These are phyloP conservation scores for Leptographium lundbergii DNA, from an alignment of 2,329 filamentous ascomycete genomes.

Conservation along the genomic window DNA sequence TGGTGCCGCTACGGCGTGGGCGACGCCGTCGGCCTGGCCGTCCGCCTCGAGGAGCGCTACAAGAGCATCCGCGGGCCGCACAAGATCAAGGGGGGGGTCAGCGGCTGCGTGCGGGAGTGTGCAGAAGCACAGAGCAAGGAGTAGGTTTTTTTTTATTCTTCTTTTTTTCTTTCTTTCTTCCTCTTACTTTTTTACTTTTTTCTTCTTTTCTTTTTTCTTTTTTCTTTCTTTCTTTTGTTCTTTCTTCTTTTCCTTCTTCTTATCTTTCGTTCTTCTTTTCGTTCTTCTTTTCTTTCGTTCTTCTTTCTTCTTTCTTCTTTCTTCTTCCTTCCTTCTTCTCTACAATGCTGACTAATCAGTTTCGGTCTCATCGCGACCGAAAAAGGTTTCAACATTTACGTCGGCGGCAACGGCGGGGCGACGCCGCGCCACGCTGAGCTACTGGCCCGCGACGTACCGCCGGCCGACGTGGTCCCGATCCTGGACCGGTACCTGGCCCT, in stretches of 20 bases:
- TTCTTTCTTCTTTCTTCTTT: slow-evolving; percentile 7
- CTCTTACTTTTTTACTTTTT: slow-evolving; percentile 7
- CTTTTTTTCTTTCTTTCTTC: slow-evolving; percentile 7
- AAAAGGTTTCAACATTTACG: slow-evolving; percentile 87
- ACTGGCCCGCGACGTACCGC: slow-evolving; percentile 73
- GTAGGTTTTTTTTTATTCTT: slow-evolving; percentile 30
- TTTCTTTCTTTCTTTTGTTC: slow-evolving; percentile 7
- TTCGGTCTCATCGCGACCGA: slow-evolving; percentile 88
- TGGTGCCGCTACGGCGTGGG: slow-evolving; percentile 87
- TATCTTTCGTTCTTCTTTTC: slow-evolving; percentile 10
- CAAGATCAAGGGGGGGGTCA: slow-evolving; percentile 85
- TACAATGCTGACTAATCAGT: slow-evolving; percentile 25
- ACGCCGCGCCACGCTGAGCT: slow-evolving; percentile 74
- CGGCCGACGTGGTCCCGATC: slow-evolving; percentile 69
- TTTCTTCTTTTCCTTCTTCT: slow-evolving; percentile 6
- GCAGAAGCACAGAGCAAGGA: slow-evolving; percentile 90
- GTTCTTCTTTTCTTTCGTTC: slow-evolving; percentile 10
- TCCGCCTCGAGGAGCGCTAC: slow-evolving; percentile 78
- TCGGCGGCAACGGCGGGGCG: slow-evolving; percentile 79
- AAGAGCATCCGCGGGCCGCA: slow-evolving; percentile 83
- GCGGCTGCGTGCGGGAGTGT: slow-evolving; percentile 83
- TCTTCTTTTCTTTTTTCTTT: background rate
- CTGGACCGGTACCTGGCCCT: slow-evolving; percentile 85
- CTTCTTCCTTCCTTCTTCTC: too few relatives aligned
- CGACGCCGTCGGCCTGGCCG: slow-evolving; percentile 83